Percentiles rank a stretch among this genome's conserved stretches.
Evolutionary conservation across 441 rosid genomes (phyloP).

Genomic region (Corymbia calophylla): DNA sequence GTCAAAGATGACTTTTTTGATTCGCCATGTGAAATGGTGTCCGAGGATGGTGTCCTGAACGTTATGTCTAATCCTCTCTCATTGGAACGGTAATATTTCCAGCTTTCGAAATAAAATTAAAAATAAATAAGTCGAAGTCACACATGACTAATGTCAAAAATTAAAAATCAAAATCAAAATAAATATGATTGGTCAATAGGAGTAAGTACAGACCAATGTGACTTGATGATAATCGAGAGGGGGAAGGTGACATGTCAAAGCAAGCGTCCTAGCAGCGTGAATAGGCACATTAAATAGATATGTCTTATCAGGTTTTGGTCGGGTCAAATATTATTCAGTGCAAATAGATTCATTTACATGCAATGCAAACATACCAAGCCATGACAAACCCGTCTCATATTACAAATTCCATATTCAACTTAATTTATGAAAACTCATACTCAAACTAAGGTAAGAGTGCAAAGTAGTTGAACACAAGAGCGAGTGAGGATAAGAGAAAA

Average conservation of each 20-base stretch:
- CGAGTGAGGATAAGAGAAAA: fast-evolving
- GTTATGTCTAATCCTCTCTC: background rate
- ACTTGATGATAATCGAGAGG: background rate
- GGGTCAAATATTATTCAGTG: too few relatives aligned
- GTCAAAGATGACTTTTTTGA: background rate
- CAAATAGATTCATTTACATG: too few relatives aligned
- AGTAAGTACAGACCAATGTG: background rate
- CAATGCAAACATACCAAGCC: too few relatives aligned
- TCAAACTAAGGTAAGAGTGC: fast-evolving
- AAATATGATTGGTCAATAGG: background rate
- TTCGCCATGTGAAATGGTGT: background rate
- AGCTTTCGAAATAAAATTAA: background rate
- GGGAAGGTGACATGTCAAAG: background rate
- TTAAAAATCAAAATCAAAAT: background rate
- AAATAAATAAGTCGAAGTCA: background rate
- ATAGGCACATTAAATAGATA: background rate
- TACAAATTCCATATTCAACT: background rate
- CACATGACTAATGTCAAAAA: background rate
- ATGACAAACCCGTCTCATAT: fast-evolving
- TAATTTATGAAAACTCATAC: background rate
- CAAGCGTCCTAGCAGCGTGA: fast-evolving
- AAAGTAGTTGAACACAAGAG: too few relatives aligned
- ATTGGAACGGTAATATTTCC: background rate
- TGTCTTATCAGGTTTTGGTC: too few relatives aligned
- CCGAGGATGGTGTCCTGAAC: background rate